These are phyloP conservation scores for Phaeomoniella chlamydospora DNA, from an alignment of 2,329 filamentous ascomycete genomes.

Conservation along the genomic window DNA sequence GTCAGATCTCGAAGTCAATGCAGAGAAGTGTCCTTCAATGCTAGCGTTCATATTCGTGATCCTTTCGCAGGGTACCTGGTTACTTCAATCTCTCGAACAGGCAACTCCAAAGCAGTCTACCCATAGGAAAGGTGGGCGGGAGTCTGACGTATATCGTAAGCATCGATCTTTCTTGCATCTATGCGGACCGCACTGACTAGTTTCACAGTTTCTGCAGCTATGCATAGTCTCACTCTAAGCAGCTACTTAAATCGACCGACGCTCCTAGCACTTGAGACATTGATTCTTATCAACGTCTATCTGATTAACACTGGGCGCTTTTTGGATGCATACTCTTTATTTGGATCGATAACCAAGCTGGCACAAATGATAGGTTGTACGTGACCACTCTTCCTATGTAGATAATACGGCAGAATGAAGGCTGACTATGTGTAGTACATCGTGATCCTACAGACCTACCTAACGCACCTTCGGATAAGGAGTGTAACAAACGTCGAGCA, in stretches of 20 bases:
- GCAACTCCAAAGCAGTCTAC: not conserved
- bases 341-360: constrained; percentile 2
- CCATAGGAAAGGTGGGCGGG: not conserved
- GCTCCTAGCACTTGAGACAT: constrained; percentile 1
- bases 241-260: constrained; percentile 4
- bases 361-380: constrained; percentile 3
- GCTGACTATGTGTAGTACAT: constrained; percentile 1
- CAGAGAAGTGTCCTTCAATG: constrained; percentile 4
- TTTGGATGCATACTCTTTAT: constrained; percentile 4
- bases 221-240: constrained; percentile 3
- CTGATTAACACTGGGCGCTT: constrained; percentile 3
- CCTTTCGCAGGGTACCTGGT: constrained; percentile 1
- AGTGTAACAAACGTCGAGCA: constrained; percentile 2
- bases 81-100: not conserved
- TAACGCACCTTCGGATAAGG: not conserved
- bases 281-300: constrained; percentile 2
- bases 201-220: constrained; percentile 2
- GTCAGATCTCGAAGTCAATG: not conserved
- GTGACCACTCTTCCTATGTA: not conserved
- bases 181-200: not conserved
- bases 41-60: constrained; percentile 2
- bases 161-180: not conserved
- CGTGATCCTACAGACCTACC: constrained; percentile 2
- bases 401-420: not conserved
- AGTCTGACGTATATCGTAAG: constrained; percentile 3